These are phyloP conservation scores for carrot (Daucus carota) DNA, from an alignment of 129 eudicot species.

Conservation along the genomic window DNA sequence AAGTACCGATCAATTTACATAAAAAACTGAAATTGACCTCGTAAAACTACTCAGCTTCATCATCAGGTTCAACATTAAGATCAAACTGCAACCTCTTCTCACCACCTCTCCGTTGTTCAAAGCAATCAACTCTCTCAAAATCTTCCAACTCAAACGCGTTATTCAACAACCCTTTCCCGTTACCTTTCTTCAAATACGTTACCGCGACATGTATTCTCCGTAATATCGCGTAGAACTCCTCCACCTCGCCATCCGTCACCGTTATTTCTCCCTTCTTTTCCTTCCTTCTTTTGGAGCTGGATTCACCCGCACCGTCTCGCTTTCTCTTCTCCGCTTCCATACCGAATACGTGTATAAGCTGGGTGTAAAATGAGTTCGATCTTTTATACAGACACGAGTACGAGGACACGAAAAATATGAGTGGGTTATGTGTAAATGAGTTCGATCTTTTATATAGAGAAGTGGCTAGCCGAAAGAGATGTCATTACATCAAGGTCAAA, in stretches of 20 bases:
- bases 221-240: conserved; percentile 39
- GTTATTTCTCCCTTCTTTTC: background rate
- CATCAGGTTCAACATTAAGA: conserved; percentile 37
- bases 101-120: background rate
- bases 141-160: conserved; percentile 14
- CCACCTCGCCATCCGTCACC: conserved; percentile 35
- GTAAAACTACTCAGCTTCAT: conserved; percentile 14
- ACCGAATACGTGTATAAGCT: background rate
- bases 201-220: conserved; percentile 34
- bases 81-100: conserved; percentile 23
- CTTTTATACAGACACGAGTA: no score
- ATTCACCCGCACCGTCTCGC: conserved; percentile 9
- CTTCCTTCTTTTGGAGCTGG: conserved; percentile 3
- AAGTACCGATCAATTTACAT: background rate
- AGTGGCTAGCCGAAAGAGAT: background rate
- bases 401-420: background rate
- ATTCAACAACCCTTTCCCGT: conserved; percentile 2
- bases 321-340: conserved; percentile 34
- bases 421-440: background rate
- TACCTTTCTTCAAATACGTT: conserved; percentile 29
- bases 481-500: background rate
- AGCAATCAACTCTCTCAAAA: background rate
- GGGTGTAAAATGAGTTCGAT: no score
- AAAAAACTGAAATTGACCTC: no score
- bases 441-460: background rate